Base-by-base conservation (phyloP, 495 filamentous ascomycete genomes). In the Aspergillus indologenus region DNA sequence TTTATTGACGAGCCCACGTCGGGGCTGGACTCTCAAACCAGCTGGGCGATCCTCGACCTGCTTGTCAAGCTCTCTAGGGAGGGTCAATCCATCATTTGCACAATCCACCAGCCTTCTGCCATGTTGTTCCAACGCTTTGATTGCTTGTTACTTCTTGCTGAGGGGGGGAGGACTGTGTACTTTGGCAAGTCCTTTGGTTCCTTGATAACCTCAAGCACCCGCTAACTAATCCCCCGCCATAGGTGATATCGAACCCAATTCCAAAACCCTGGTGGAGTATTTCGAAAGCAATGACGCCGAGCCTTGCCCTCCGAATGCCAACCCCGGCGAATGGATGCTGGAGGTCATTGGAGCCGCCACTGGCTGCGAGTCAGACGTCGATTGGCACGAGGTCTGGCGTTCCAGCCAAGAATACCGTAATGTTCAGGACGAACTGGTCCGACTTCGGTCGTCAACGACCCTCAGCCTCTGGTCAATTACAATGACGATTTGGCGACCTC, bases 81-180 rank as follows among this genome's bases (percentile, higher is more conserved):
- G 61, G 92, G 92, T 18, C 90, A 95, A 70, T 90, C 92, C 19
- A 86, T 96, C 63, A 84, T 96, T 8, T 93, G 90, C 69, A 96
- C 92, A 6, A 96, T 98, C 59, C 93, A 98, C 72, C 93, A 98
- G 69, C 92, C 92, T 3, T 91, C 87, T 0, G 91, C 91, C 45
- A 88, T 95, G 69, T 80, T 98, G 34, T 96, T 98, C 76, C 87
- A 96, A 67, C 83, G 90, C 56, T 98, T 98, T 65, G 92, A 98
- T 71, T 85, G 88, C 19, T 78, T 98, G 8, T 75, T 95, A 11
- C 92, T 96, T 75, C 76, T 96, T 24, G 85, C 85, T 3, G 83
- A 82, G 48, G 91, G 90, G 46, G 90, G 91, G 43, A 83, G 80
- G 63, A 90, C 90, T 0, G 88, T 96, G 29, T 96, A 96, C 73